Evolutionary conservation across 2,329 filamentous ascomycete species (phyloP).

Genomic region (Plenodomus biglobosus): DNA sequence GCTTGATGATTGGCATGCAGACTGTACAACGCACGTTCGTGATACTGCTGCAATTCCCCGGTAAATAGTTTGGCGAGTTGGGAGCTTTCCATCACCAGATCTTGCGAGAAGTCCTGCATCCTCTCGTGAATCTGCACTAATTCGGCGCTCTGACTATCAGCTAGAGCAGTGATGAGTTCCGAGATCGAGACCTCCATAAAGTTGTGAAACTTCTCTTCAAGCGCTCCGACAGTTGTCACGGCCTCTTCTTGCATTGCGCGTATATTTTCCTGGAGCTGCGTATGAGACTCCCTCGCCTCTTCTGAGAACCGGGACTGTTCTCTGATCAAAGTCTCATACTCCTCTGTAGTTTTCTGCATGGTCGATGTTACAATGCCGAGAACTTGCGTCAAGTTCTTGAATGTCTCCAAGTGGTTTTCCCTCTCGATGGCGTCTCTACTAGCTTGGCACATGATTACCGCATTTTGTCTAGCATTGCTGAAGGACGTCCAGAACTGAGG

Average conservation of each 20-base stretch:
- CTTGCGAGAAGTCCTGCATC: conserved; percentile 24
- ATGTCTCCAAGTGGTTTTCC: conserved; percentile 44
- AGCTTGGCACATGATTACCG: conserved; percentile 63
- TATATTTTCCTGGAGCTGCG: conserved; percentile 17
- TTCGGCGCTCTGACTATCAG: conserved; percentile 18
- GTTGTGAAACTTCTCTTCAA: conserved; percentile 22
- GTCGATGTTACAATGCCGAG: conserved; percentile 24
- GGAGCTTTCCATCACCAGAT: conserved; percentile 21
- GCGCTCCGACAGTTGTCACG: conserved; percentile 14
- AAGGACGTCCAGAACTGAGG: conserved; percentile 66
- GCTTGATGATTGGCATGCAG: conserved; percentile 20
- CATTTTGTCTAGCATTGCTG: conserved; percentile 63
- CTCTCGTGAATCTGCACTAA: conserved; percentile 16
- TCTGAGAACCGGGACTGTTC: conserved; percentile 30
- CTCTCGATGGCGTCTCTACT: conserved; percentile 61
- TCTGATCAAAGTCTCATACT: conserved; percentile 25
- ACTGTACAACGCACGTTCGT: conserved; percentile 14
- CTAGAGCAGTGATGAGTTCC: conserved; percentile 19
- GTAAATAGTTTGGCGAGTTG: conserved; percentile 17
- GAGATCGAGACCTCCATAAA: conserved; percentile 25
- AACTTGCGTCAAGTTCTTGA: conserved; percentile 38
- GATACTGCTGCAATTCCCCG: conserved; percentile 17
- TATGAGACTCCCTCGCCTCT: conserved; percentile 23
- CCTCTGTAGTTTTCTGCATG: conserved; percentile 24
- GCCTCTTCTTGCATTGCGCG: conserved; percentile 24